Evolutionary conservation across 805 yeast genomes (phyloP).

Genomic region (Metschnikowia anglica): DNA sequence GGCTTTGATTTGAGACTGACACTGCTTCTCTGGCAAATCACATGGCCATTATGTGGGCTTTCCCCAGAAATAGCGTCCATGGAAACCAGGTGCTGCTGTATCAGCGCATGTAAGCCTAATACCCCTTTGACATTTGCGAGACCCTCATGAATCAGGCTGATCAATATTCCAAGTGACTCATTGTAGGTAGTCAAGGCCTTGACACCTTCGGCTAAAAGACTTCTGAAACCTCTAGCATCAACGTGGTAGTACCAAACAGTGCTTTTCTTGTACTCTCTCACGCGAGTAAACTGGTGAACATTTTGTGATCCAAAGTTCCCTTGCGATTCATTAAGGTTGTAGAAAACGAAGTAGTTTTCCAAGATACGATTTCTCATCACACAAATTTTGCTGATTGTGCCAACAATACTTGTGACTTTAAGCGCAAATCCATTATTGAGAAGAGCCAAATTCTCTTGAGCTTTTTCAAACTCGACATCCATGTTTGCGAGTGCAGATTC

Average conservation of each 20-base stretch:
- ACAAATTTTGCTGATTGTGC: not conserved
- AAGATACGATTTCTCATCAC: not conserved
- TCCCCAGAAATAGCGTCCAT: not conserved
- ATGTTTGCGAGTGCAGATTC: not conserved
- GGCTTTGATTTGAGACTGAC: too few species aligned
- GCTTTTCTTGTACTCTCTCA: not conserved
- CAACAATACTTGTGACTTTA: not conserved
- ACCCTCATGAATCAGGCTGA: slow-evolving; percentile 1
- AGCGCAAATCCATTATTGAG: not conserved
- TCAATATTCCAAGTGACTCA: not conserved
- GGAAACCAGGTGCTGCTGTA: not conserved
- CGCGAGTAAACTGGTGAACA: not conserved
- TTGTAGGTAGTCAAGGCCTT: not conserved
- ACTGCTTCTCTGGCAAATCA: too few species aligned
- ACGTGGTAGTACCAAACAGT: not conserved
- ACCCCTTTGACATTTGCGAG: not conserved
- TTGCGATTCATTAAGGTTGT: not conserved
- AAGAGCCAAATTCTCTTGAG: not conserved
- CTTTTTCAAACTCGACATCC: not conserved
- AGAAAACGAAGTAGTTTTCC: not conserved
- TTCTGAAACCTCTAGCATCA: not conserved
- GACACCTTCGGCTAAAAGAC: not conserved
- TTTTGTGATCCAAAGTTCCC: not conserved
- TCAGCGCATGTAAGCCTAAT: not conserved
- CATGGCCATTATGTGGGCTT: too few species aligned